These are phyloP conservation scores for Talaromyces wortmannii DNA, from an alignment of 495 filamentous ascomycete species.

Conservation along the genomic window DNA sequence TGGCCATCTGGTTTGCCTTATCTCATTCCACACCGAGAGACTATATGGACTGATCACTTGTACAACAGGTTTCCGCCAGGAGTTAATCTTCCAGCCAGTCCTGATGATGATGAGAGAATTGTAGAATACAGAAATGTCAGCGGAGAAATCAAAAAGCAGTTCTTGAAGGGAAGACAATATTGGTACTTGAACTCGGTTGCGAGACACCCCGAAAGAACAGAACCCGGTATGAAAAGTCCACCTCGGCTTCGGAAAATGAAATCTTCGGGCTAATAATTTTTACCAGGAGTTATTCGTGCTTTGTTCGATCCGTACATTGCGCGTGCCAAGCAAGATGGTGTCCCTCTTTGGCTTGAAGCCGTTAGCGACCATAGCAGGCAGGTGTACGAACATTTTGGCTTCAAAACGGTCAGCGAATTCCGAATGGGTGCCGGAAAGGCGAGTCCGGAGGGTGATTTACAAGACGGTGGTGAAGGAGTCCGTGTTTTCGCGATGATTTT, in stretches of 20 bases:
- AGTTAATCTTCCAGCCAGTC: background rate
- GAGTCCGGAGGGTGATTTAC: slow-evolving; percentile 3
- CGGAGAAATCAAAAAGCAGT: slow-evolving; percentile 3
- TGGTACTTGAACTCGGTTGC: slow-evolving; percentile 9
- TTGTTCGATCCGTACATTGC: slow-evolving; percentile 8
- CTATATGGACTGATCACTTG: background rate
- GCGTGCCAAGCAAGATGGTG: slow-evolving; percentile 1
- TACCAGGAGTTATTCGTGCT: slow-evolving; percentile 8
- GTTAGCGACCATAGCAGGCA: slow-evolving; percentile 6
- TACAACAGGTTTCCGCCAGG: slow-evolving; percentile 1
- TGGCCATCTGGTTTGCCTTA: slow-evolving; percentile 6
- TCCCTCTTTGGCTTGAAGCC: slow-evolving; percentile 9
- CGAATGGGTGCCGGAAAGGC: slow-evolving; percentile 6
- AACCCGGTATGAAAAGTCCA: slow-evolving; percentile 4
- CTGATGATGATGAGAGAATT: background rate
- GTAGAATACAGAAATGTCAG: slow-evolving; percentile 3
- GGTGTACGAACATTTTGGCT: slow-evolving; percentile 8
- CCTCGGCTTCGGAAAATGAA: background rate
- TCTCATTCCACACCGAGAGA: too few relatives aligned
- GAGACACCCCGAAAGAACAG: slow-evolving; percentile 7
- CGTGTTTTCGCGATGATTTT: slow-evolving; percentile 23
- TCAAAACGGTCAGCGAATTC: slow-evolving; percentile 1
- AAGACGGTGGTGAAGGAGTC: slow-evolving; percentile 9
- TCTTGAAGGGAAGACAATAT: slow-evolving; percentile 2
- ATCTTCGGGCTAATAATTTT: background rate